phyloP scores from a whole-genome alignment of 495 filamentous ascomycete species.

The Penicillium lagena region DNA sequence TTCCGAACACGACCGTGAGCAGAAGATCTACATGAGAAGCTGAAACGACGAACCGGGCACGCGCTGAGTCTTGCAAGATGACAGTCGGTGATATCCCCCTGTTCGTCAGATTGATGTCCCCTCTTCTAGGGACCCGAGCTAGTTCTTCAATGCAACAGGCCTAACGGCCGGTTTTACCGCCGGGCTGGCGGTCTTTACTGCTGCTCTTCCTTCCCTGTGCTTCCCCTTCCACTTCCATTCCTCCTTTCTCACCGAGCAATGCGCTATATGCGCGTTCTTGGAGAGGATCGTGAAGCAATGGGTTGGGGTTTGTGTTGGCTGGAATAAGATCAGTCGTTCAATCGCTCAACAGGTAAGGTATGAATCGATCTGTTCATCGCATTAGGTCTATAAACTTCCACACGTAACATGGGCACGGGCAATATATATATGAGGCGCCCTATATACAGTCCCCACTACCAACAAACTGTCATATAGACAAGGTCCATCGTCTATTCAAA shows the following conservation, averaged over 20 bases:
- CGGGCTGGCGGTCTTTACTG: slow-evolving; percentile 3
- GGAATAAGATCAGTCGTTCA: too few relatives aligned
- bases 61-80: too few relatives aligned
- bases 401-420: not conserved
- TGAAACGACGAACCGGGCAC: too few relatives aligned
- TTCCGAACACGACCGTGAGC: too few relatives aligned
- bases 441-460: not conserved
- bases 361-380: too few relatives aligned
- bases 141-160: slow-evolving; percentile 4
- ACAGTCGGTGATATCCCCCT: too few relatives aligned
- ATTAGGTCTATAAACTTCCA: too few relatives aligned
- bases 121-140: not conserved
- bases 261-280: slow-evolving; percentile 38
- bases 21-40: too few relatives aligned
- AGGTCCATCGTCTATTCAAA: slow-evolving; percentile 4
- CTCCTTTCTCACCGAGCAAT: slow-evolving; percentile 35
- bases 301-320: not conserved
- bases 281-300: slow-evolving; percentile 28
- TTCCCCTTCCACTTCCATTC: slow-evolving; percentile 12
- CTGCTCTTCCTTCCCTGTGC: slow-evolving; percentile 2
- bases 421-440: not conserved
- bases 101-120: too few relatives aligned
- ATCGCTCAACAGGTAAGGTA: too few relatives aligned
- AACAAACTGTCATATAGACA: not conserved
- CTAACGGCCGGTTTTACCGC: not conserved